Evolutionary conservation across 179 eudicot species (phyloP).

Genomic region (Carnegiea gigantea): DNA sequence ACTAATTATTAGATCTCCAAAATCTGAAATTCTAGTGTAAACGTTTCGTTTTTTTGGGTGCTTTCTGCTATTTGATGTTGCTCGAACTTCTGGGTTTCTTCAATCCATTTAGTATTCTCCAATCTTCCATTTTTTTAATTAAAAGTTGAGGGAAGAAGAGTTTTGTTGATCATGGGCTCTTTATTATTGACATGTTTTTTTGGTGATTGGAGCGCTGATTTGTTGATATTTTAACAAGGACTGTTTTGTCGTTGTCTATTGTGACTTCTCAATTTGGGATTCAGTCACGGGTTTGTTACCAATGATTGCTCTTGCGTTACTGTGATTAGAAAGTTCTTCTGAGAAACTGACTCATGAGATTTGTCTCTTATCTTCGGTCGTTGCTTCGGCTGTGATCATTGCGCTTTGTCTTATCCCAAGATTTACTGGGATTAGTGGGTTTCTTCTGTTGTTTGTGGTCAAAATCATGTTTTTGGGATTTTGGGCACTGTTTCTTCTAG

Average conservation of each 20-base stretch:
- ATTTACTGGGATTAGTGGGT: not conserved
- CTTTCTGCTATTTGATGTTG: slow-evolving; percentile 17
- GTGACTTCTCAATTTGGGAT: slow-evolving; percentile 18
- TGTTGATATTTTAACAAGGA: not conserved
- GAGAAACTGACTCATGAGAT: slow-evolving; percentile 1
- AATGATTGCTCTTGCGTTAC: slow-evolving; percentile 24
- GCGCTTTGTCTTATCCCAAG: not conserved
- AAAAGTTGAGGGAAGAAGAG: not conserved
- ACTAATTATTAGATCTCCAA: too few relatives aligned
- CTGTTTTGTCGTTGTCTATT: not conserved
- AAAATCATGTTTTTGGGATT: not conserved
- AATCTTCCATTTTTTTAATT: slow-evolving; percentile 27
- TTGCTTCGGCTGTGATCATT: slow-evolving; percentile 7
- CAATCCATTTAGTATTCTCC: not conserved
- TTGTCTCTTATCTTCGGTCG: slow-evolving; percentile 13
- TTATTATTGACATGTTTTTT: not conserved
- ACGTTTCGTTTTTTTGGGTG: slow-evolving; percentile 5
- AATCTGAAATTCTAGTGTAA: too few relatives aligned
- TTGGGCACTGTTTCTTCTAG: slow-evolving; percentile 6
- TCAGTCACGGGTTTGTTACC: slow-evolving; percentile 4
- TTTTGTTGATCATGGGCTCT: not conserved
- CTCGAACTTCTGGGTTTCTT: slow-evolving; percentile 28
- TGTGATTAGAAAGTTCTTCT: slow-evolving; percentile 9
- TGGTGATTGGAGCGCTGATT: not conserved
- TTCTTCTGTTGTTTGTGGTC: not conserved